Evolutionary conservation across 768 basidiomycete species (phyloP).

Genomic region (Lactifluus rugatus): DNA sequence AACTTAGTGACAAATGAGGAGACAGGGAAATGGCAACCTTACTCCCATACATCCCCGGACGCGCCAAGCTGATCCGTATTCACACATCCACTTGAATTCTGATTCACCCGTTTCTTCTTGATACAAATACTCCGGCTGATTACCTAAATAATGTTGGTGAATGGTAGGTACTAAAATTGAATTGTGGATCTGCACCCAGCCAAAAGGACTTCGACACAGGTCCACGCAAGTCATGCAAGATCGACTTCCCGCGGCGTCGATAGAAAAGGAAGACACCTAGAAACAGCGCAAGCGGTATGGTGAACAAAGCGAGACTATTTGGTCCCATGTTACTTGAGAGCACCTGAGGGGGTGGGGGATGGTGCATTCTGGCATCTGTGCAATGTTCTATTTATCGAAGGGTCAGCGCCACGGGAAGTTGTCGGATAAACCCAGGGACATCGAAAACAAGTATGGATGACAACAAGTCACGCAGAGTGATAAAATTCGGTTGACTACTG

Average conservation of each 20-base stretch:
- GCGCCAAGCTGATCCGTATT: conserved; percentile 24
- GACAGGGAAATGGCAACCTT: not conserved
- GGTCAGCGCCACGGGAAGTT: not conserved
- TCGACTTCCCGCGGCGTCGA: not conserved
- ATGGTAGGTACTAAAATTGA: not conserved
- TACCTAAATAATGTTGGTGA: conserved; percentile 14
- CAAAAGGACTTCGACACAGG: conserved; percentile 6
- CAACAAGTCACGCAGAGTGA: not conserved
- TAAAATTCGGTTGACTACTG: not conserved
- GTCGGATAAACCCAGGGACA: not conserved
- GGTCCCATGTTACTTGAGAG: not conserved
- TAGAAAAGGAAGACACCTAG: not conserved
- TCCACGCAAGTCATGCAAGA: conserved; percentile 1
- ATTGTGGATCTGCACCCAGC: conserved; percentile 2
- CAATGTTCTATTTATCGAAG: not conserved
- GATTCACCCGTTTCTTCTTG: conserved; percentile 25
- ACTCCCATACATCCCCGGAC: conserved; percentile 19
- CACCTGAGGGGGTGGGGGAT: not conserved
- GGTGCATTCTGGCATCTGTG: not conserved
- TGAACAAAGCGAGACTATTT: not conserved
- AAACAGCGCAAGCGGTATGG: not conserved
- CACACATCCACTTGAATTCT: conserved; percentile 21
- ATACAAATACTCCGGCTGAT: conserved; percentile 18
- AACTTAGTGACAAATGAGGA: not conserved
- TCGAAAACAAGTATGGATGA: not conserved